A percentile compares a stretch with the other conserved stretches of the same genome.
Evolutionary conservation across 2,329 filamentous ascomycete species (phyloP).

Genomic region (Metarhizium brunneum): DNA sequence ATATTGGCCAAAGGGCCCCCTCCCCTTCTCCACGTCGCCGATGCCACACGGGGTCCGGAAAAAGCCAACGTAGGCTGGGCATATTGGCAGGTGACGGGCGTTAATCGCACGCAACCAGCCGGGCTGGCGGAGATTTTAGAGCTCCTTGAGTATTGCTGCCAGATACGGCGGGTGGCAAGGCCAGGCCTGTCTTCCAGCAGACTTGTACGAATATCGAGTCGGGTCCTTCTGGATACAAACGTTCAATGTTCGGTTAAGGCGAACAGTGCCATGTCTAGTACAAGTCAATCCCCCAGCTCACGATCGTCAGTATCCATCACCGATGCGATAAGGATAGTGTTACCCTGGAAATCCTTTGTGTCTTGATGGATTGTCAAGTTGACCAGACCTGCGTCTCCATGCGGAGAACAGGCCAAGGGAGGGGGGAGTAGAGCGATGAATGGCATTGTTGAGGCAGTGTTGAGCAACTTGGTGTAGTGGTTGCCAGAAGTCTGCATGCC

Average conservation of each 20-base stretch:
- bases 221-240: background rate
- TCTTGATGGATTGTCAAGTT: background rate
- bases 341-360: background rate
- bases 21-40: background rate
- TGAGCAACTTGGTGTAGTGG: background rate
- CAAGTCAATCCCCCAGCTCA: background rate
- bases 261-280: background rate
- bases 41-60: no score
- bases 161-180: background rate
- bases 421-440: background rate
- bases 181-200: background rate
- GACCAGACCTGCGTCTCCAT: background rate
- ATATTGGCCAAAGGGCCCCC: background rate
- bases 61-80: background rate
- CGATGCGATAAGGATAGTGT: background rate
- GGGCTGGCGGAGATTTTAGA: background rate
- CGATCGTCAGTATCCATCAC: background rate
- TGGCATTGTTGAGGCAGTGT: background rate
- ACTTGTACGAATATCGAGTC: no score
- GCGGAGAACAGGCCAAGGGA: background rate
- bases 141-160: background rate
- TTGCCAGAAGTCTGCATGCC: no score
- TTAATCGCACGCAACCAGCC: background rate
- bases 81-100: background rate
- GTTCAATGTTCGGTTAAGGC: background rate